Conservation (phyloP, 257 asterid genomes). For the Schizonepeta tenuifolia region DNA sequence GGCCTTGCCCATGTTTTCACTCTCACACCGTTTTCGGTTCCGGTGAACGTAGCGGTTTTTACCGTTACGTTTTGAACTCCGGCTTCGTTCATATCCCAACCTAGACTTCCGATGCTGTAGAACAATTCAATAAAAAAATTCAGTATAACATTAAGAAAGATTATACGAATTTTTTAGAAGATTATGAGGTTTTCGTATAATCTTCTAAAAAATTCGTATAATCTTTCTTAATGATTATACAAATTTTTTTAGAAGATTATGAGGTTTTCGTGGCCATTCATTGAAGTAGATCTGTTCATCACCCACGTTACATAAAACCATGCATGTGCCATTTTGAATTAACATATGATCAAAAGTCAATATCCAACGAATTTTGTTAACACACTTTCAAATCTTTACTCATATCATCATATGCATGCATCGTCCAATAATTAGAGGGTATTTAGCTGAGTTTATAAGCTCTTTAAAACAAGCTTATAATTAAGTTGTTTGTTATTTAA, state of each 20-base stretch:
- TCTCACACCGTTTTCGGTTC: slow-evolving; percentile 61
- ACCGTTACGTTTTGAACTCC: slow-evolving; percentile 68
- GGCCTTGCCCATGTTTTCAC: slow-evolving; percentile 75
- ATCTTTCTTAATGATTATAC: no score
- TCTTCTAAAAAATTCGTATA: no score
- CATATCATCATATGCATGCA: no score
- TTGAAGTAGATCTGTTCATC: no score
- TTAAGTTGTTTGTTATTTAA: no score
- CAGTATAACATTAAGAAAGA: neutral
- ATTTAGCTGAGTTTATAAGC: no score
- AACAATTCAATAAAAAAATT: no score
- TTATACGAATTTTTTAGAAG: neutral
- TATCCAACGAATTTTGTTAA: neutral
- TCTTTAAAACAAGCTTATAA: no score
- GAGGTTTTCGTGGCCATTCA: neutral
- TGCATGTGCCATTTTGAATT: slow-evolving; percentile 11
- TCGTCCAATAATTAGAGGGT: no score
- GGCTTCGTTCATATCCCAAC: slow-evolving; percentile 52
- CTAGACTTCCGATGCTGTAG: slow-evolving; percentile 74
- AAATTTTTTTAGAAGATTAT: no score
- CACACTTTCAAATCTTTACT: neutral
- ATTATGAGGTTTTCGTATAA: no score
- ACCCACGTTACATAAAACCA: slow-evolving; percentile 22
- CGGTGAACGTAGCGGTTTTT: slow-evolving; percentile 46
- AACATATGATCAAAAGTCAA: slow-evolving; percentile 27